phyloP scores from a whole-genome alignment of 1,139 yeast genomes.

The Taphrina flavorubra region DNA sequence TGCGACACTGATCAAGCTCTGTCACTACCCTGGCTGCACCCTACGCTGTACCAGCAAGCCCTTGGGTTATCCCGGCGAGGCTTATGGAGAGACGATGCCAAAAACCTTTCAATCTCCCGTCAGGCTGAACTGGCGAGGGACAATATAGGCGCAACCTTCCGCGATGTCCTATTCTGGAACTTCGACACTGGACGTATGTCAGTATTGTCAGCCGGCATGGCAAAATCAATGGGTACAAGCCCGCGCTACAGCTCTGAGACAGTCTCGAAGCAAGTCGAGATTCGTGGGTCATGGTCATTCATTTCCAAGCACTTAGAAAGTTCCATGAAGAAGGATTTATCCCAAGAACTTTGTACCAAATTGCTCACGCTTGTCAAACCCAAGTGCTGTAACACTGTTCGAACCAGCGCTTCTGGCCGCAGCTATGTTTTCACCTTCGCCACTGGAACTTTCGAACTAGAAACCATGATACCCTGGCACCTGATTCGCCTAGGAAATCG shows the following conservation, averaged over 20 bases:
- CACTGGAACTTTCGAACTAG: constrained; percentile 10
- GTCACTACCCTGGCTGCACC: constrained; percentile 8
- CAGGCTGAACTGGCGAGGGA: constrained; percentile 11
- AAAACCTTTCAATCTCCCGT: not conserved
- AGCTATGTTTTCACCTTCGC: constrained; percentile 11
- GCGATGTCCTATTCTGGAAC: constrained; percentile 17
- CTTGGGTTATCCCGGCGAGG: not conserved
- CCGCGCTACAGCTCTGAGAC: not conserved
- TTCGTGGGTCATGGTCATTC: not conserved
- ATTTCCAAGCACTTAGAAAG: not conserved
- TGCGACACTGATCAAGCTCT: constrained; percentile 17
- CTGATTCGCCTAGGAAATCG: not conserved
- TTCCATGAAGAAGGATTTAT: not conserved
- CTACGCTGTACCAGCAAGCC: not conserved
- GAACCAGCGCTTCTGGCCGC: not conserved
- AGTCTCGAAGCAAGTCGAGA: too few species aligned
- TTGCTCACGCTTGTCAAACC: not conserved
- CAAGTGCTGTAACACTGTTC: not conserved
- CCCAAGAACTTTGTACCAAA: not conserved
- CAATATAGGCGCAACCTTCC: constrained; percentile 7
- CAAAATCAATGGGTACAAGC: not conserved
- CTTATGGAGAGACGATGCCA: not conserved
- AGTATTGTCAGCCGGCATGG: not conserved
- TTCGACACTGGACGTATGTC: not conserved
- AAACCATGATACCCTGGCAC: constrained; percentile 4